Evolutionary conservation across 257 asterid species (phyloP), one percentile per base, ranked within the genome.

Genomic region (Thymus quinquecostatus): DNA sequence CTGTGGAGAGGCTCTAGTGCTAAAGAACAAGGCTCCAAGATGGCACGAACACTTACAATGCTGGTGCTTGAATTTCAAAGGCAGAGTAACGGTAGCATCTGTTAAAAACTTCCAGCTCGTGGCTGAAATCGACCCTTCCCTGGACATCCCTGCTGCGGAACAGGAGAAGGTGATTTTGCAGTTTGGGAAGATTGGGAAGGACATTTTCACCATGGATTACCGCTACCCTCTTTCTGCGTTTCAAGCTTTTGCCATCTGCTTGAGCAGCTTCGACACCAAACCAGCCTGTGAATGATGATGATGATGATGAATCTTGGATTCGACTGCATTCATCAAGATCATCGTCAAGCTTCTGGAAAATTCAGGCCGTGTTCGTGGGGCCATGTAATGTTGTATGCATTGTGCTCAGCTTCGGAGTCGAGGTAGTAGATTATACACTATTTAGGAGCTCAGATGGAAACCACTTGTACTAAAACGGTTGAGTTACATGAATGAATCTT

Each of bases 201-300:
- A 92, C 77, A 92, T 92, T 44, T 92, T 92, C 73, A 90, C 98
- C 8, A 90, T 93, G 98, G 98, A 93, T 68, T 92, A 92, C 64
- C 79, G 92, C n/a, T 92, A 92, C 76, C 98, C 97, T 0, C 86
- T 92, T 43, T 92, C 97, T 58, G 99, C 97, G 8, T 94, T 94
- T 80, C 99, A 94, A 76, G 97, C 99, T 54, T 94, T 94, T 66
- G 92, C 97, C 2, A 89, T 94, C 53, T 91, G 97, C 86, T 84
- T 94, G 91, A 94, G 97, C 87, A 91, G 99, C 93, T 94, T 89
- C 50, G 97, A 91, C 76, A 89, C 96, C n/a, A 94, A 94, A 75
- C 97, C 99, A 2, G 95, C 92, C 41, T 94, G 99, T 72, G 97
- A 94, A 81, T 94, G 91, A 91, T 5, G 14, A 60, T 44, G 41